These are phyloP conservation scores for Themeda triandra DNA, from an alignment of 176 grass and related monocot genomes.

Conservation along the genomic window DNA sequence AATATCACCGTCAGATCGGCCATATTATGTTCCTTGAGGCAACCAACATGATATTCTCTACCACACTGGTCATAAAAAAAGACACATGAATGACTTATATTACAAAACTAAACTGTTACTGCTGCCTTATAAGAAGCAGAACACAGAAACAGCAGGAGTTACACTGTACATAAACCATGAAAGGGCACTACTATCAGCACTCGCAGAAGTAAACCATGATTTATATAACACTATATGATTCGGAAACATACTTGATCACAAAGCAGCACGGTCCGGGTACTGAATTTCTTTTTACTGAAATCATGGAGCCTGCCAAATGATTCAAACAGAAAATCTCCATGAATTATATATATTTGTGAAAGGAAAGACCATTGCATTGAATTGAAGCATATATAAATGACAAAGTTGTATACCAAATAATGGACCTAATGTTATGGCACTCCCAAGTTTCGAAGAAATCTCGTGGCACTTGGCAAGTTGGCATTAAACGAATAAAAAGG, in stretches of 20 bases:
- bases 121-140: neutral
- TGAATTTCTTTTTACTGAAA: constrained; percentile 89
- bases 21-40: constrained; percentile 82
- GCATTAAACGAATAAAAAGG: neutral
- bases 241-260: constrained; percentile 79
- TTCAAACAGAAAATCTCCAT: neutral
- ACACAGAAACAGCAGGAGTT: constrained; percentile 13
- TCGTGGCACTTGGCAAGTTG: neutral
- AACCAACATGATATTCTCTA: constrained; percentile 96
- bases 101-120: neutral
- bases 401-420: constrained; percentile 8
- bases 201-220: neutral
- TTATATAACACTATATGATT: neutral
- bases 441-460: constrained; percentile 15
- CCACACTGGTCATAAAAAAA: constrained; percentile 68
- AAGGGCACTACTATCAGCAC: neutral
- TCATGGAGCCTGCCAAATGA: constrained; percentile 67
- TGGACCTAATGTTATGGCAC: neutral
- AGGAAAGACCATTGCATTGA: neutral
- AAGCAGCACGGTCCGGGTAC: constrained; percentile 80
- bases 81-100: neutral
- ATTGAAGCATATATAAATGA: constrained; percentile 11
- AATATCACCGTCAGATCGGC: constrained; percentile 81
- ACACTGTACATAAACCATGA: constrained; percentile 1
- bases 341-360: constrained; percentile 2